A percentile compares a stretch with the other conserved stretches of the same genome.
These are phyloP conservation scores for Phytophthora megakarya DNA, from an alignment of 352 stramenopile genomes.

Conservation along the genomic window DNA sequence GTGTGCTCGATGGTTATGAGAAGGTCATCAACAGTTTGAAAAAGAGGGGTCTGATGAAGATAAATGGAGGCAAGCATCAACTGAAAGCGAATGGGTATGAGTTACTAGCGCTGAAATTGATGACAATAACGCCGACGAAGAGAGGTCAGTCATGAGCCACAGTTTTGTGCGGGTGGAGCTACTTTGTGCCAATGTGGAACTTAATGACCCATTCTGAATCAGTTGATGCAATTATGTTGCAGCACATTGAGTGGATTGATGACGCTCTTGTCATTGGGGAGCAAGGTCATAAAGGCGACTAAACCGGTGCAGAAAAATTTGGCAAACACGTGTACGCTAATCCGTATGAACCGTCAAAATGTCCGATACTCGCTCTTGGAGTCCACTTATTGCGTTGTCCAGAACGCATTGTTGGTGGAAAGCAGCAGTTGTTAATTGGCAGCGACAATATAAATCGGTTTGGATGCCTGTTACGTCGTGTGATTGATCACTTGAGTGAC, in stretches of 20 bases:
- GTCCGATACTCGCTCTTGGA: too few relatives aligned
- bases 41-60: background rate
- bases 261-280: background rate
- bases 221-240: background rate
- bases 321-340: too few relatives aligned
- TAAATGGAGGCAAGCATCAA: background rate
- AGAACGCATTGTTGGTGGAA: background rate
- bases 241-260: background rate
- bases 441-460: constrained; percentile 8
- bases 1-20: background rate
- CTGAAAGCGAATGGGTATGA: background rate
- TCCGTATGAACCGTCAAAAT: too few relatives aligned
- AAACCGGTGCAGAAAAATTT: constrained; percentile 1
- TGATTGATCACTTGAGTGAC: background rate
- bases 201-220: background rate
- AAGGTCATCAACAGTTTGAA: background rate
- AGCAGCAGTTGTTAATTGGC: background rate
- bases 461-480: background rate
- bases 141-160: background rate
- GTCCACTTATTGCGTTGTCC: constrained; percentile 2
- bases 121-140: background rate
- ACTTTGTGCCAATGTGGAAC: background rate
- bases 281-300: constrained; percentile 1
- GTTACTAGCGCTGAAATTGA: background rate
- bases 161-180: background rate